A percentile compares a stretch with the other conserved stretches of the same genome.
Evolutionary conservation across 2,329 filamentous ascomycete species (phyloP).

Genomic region (Fusarium sp.): DNA sequence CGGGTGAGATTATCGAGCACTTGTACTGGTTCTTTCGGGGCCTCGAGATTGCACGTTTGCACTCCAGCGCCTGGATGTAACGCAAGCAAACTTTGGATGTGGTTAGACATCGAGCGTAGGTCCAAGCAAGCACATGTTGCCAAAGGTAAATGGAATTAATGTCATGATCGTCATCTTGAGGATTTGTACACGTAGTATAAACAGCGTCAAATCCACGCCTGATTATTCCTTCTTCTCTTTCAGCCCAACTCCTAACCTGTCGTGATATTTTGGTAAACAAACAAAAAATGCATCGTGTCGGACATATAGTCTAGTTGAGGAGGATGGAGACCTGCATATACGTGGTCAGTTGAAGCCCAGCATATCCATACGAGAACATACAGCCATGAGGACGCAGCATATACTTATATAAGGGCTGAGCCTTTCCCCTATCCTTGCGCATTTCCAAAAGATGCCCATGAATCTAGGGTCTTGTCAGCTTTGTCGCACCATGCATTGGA

Average conservation of each 20-base stretch:
- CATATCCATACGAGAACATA: constrained; percentile 52
- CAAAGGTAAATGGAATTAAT: constrained; percentile 8
- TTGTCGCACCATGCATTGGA: not conserved
- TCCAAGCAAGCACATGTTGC: constrained; percentile 5
- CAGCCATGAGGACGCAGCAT: constrained; percentile 93
- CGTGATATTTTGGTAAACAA: constrained; percentile 35
- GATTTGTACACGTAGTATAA: constrained; percentile 22
- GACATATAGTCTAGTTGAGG: constrained; percentile 47
- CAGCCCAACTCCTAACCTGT: constrained; percentile 33
- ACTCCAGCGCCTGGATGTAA: constrained; percentile 5
- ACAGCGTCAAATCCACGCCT: constrained; percentile 14
- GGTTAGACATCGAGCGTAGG: not conserved
- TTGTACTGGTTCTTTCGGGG: constrained; percentile 5
- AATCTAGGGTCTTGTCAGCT: constrained; percentile 58
- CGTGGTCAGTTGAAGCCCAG: constrained; percentile 2
- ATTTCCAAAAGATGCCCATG: constrained; percentile 95
- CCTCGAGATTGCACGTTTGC: constrained; percentile 7
- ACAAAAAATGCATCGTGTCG: constrained; percentile 26
- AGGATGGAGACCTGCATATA: constrained; percentile 48
- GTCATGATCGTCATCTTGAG: constrained; percentile 20
- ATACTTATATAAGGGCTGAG: constrained; percentile 95
- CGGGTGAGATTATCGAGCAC: not conserved
- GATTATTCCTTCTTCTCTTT: constrained; percentile 12
- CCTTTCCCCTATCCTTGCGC: constrained; percentile 88
- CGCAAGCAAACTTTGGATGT: constrained; percentile 18